A percentile compares a stretch with the other conserved stretches of the same genome.
phyloP scores from a whole-genome alignment of 345 rosid species.

The Angophora floribunda region DNA sequence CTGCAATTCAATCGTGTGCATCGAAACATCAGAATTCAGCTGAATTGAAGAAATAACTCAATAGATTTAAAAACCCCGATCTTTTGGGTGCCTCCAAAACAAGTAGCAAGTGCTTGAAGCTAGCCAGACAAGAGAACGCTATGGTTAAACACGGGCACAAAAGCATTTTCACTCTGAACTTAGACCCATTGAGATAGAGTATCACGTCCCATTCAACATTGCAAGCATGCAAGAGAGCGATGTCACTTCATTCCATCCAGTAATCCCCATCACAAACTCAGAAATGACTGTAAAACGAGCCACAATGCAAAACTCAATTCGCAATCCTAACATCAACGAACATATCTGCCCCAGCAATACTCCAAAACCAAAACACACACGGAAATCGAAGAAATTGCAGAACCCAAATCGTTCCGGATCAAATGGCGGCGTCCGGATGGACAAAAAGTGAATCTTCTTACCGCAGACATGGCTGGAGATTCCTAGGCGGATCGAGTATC shows the following conservation, averaged over 20 bases:
- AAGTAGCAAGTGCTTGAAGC: neutral
- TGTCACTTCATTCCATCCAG: neutral
- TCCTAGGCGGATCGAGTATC: neutral
- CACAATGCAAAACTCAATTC: no score
- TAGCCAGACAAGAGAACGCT: neutral
- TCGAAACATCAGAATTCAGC: neutral
- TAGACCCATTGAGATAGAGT: neutral
- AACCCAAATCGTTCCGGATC: neutral
- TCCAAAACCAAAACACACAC: no score
- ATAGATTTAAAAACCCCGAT: neutral
- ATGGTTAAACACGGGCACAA: neutral
- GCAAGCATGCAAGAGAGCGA: neutral
- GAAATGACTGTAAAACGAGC: neutral
- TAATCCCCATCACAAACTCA: neutral
- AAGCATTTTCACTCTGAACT: neutral
- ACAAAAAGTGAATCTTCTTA: neutral
- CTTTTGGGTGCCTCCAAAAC: neutral
- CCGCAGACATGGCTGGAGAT: neutral
- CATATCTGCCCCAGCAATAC: no score
- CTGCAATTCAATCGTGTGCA: neutral
- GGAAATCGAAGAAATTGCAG: neutral
- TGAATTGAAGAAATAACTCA: neutral
- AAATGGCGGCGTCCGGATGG: neutral
- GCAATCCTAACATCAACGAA: no score
- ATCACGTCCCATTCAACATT: no score